Evolutionary conservation across 257 asterid genomes (phyloP).

Genomic region (Vinca minor): DNA sequence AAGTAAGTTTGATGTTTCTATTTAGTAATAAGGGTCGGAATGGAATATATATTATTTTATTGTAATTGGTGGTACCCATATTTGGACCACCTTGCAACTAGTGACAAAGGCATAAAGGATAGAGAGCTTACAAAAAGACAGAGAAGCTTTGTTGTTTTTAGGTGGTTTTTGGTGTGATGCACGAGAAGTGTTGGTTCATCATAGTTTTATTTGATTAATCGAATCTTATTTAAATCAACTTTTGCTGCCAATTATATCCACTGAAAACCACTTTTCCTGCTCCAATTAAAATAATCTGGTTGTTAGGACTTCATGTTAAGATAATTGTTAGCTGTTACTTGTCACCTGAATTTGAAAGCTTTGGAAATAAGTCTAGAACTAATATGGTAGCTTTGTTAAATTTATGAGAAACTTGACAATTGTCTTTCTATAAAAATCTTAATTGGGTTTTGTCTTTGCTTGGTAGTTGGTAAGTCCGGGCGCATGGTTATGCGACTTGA

Average conservation of each 20-base stretch:
- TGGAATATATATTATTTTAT: too few species aligned
- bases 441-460: not conserved
- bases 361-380: too few species aligned
- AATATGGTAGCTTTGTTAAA: too few species aligned
- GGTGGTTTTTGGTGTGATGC: slow-evolving; percentile 5
- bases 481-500: slow-evolving; percentile 41
- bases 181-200: not conserved
- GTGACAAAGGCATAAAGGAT: not conserved
- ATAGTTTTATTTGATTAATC: not conserved
- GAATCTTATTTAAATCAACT: not conserved
- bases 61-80: not conserved
- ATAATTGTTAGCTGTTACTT: not conserved
- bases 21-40: too few species aligned
- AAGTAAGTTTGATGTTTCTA: too few species aligned
- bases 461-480: slow-evolving; percentile 44
- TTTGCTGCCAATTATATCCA: not conserved
- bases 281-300: not conserved
- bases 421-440: not conserved
- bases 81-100: slow-evolving; percentile 4
- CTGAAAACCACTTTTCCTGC: not conserved
- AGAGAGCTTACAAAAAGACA: not conserved
- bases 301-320: not conserved
- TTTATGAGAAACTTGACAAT: too few species aligned
- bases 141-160: not conserved
- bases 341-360: too few species aligned